Percentiles rank a stretch among this genome's conserved stretches.
These are phyloP conservation scores for Raphanus hybrid DNA, from an alignment of 441 rosid species.

Conservation along the genomic window DNA sequence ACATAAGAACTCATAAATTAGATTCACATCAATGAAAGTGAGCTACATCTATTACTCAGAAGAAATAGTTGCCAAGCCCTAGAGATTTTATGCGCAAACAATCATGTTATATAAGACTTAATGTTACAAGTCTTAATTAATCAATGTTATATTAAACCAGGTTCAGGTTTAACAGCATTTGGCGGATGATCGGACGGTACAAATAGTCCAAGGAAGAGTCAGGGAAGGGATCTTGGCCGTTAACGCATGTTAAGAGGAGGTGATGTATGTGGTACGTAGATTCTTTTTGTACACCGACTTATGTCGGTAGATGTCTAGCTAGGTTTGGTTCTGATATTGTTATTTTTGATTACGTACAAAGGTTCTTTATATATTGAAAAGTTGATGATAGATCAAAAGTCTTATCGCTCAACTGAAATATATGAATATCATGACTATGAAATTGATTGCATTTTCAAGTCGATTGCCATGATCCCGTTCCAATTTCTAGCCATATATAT, in stretches of 20 bases:
- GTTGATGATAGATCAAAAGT: background rate
- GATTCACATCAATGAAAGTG: background rate
- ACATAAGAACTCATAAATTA: background rate
- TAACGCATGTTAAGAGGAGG: background rate
- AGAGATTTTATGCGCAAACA: background rate
- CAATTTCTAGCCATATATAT: background rate
- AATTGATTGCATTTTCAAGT: slow-evolving; percentile 15
- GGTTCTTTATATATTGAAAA: background rate
- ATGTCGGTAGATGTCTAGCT: background rate
- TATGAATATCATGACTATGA: background rate
- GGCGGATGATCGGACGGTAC: background rate
- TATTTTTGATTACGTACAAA: background rate
- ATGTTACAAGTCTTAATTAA: background rate
- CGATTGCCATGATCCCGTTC: background rate
- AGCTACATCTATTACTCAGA: background rate
- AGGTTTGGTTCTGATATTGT: background rate
- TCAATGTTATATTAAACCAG: background rate
- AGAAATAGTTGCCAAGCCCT: background rate
- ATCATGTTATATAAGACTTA: background rate
- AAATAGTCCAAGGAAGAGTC: background rate
- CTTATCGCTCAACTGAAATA: background rate
- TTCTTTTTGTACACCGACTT: background rate
- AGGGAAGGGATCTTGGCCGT: background rate
- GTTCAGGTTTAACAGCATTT: background rate
- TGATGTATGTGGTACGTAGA: background rate